These are phyloP conservation scores for Cytospora mali DNA, from an alignment of 2,329 filamentous ascomycete genomes.

Conservation along the genomic window DNA sequence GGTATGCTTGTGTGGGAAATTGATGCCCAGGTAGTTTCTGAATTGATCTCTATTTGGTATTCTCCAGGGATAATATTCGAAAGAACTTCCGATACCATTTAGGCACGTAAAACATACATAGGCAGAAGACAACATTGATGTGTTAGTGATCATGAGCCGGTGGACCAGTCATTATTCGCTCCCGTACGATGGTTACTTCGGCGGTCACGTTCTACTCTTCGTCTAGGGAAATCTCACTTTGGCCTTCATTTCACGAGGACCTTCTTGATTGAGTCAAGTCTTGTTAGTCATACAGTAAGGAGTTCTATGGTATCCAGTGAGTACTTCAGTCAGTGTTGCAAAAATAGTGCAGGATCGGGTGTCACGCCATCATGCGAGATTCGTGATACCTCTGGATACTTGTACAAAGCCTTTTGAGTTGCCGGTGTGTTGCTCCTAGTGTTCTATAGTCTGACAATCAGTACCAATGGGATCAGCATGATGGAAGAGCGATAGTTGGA, in stretches of 20 bases:
- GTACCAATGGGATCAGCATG: neutral
- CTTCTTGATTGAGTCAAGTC: neutral
- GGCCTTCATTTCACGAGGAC: too few relatives aligned
- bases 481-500: neutral
- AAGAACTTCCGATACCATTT: too few relatives aligned
- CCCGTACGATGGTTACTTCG: too few relatives aligned
- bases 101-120: too few relatives aligned
- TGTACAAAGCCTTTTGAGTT: neutral
- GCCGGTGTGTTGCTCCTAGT: neutral
- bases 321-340: neutral
- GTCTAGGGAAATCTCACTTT: neutral
- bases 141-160: too few relatives aligned
- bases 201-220: too few relatives aligned
- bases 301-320: neutral
- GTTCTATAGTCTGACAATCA: neutral
- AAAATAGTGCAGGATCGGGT: neutral
- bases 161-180: too few relatives aligned
- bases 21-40: too few relatives aligned
- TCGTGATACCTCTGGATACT: neutral
- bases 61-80: too few relatives aligned
- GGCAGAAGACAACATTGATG: too few relatives aligned
- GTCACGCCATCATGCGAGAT: slow-evolving; percentile 1
- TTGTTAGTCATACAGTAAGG: neutral
- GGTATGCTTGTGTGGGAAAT: neutral
- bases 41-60: too few relatives aligned